Base-by-base conservation (phyloP, 2,329 filamentous ascomycete species). In the Claviceps sp. region DNA sequence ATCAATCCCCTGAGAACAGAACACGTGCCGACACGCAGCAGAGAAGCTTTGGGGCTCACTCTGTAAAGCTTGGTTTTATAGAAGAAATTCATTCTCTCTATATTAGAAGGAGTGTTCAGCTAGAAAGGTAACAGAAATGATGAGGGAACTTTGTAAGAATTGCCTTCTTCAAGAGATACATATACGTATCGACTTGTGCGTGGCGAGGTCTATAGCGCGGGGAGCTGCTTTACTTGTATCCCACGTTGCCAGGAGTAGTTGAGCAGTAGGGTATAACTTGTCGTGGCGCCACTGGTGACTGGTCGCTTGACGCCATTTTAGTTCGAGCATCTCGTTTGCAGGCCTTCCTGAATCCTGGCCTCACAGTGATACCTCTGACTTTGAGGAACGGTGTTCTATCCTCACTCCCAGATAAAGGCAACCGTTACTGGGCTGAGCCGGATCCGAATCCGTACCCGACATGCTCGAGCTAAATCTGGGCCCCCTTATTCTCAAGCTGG, bases 401-500 rank as follows among this genome's bases (percentile, higher is more conserved):
- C 13, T 65, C 65, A 5, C 66, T 65, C 1, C 63, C 62, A 1
- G 68, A 64, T 6, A 69, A 69, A 5, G 62, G 60, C n/a, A 67
- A 69, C 1, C 68, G 67, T 41, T 67, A 65, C 18, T 66, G 63
- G 26, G 45, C 37, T 13, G 61, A 62, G 24, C 58, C 54, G 0
- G 70, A 62, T 43, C 63, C 66, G 50, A 74, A 76, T 2, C 68
- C 62, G 9, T 66, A 61, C 37, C 67, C 65, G 4, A 66, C 60
- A 37, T 67, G 70, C 5, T 75, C 71, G 4, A 72, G 65, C 6
- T 71, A 69, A 8, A 73, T 68, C 26, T 78, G 74, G 5, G 72
- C 74, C 56, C 73, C 26, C 30, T 34, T 34, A 11, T 11, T 34
- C 4, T 91, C 84, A 34, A 78, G 73, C 60, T 89, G 83, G 41